Evolutionary conservation across 192 early-diverging fungal species (phyloP).

Genomic region (Geranomyces michiganensis): DNA sequence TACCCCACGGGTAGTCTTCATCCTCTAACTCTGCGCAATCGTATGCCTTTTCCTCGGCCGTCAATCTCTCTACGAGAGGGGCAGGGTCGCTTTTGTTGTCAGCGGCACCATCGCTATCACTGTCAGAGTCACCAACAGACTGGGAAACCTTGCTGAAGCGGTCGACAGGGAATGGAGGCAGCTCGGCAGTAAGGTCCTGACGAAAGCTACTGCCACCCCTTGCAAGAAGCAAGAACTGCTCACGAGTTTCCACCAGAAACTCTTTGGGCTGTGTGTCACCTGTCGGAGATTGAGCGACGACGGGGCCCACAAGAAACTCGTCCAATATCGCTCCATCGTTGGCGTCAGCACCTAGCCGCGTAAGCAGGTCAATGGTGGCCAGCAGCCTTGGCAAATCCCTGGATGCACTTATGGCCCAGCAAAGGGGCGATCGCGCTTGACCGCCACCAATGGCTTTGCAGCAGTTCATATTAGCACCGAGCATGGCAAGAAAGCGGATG

Average conservation of each 20-base stretch:
- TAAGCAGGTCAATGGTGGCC: neutral
- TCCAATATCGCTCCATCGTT: constrained; percentile 1
- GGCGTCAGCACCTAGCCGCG: neutral
- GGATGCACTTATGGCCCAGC: neutral
- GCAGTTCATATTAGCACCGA: constrained; percentile 11
- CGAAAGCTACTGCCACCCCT: neutral
- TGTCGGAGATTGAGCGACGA: neutral
- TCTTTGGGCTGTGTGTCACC: neutral
- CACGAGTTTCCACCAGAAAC: neutral
- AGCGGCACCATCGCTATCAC: neutral
- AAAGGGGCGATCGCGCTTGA: neutral
- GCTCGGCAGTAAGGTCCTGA: neutral
- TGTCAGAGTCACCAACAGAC: neutral
- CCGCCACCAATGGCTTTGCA: constrained; percentile 2
- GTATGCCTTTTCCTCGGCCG: constrained; percentile 6
- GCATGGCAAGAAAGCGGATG: neutral
- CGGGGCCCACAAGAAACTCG: neutral
- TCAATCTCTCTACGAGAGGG: neutral
- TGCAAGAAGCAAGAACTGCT: neutral
- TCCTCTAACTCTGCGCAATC: neutral
- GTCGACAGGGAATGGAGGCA: neutral
- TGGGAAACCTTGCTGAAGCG: neutral
- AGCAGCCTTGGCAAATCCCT: neutral
- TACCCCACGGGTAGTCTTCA: constrained; percentile 2
- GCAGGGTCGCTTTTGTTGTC: neutral